phyloP scores from a whole-genome alignment of 2,329 filamentous ascomycete genomes.

The Exophiala mesophila region DNA sequence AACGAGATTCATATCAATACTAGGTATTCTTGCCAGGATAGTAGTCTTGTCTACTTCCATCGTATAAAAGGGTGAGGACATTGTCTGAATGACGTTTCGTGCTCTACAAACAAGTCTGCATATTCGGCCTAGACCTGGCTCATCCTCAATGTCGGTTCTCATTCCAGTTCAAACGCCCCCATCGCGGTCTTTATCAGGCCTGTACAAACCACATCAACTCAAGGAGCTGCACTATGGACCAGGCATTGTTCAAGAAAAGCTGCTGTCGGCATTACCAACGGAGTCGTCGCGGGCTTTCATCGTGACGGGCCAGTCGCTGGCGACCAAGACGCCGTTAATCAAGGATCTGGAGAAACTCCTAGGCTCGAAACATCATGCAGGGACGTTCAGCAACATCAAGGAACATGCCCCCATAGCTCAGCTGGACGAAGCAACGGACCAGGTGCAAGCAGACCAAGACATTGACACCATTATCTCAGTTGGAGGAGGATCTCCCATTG shows the following conservation, averaged over 20 bases:
- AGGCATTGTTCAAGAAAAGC: conserved; percentile 43
- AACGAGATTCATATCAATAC: no score
- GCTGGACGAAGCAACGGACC: conserved; percentile 48
- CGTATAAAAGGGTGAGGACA: no score
- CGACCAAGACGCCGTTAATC: conserved; percentile 50
- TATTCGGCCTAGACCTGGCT: conserved; percentile 4
- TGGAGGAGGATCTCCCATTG: conserved; percentile 53
- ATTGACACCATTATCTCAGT: conserved; percentile 54
- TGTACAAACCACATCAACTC: conserved; percentile 47
- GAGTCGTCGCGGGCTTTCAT: conserved; percentile 51
- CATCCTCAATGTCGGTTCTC: no score
- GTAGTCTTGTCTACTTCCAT: no score
- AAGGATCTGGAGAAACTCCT: conserved; percentile 48
- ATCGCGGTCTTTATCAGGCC: conserved; percentile 32
- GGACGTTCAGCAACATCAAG: conserved; percentile 52
- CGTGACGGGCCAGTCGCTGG: conserved; percentile 51
- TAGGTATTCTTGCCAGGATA: no score
- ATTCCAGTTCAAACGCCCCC: no score
- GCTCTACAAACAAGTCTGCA: conserved; percentile 11
- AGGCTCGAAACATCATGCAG: conserved; percentile 42
- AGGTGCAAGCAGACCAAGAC: conserved; percentile 40
- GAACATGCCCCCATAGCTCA: conserved; percentile 53
- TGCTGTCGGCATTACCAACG: conserved; percentile 41
- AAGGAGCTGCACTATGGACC: conserved; percentile 49
- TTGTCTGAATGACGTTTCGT: conserved; percentile 1